phyloP scores from a whole-genome alignment of 1,284 basidiomycete species.

The Trichosporon asahii region DNA sequence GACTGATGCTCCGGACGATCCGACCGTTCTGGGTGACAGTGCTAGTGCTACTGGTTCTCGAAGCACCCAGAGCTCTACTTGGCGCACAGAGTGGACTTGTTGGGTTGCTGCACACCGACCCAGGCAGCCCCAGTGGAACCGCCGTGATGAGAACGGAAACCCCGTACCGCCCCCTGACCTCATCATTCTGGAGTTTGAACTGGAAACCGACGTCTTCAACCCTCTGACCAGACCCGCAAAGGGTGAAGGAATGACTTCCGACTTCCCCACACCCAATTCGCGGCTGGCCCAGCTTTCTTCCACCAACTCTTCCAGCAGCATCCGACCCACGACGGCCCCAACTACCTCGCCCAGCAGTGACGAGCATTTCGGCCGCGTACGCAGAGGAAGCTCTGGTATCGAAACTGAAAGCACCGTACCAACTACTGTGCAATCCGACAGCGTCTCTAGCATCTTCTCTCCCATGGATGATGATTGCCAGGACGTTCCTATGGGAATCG shows the following conservation, averaged over 20 bases:
- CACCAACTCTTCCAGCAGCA: background rate
- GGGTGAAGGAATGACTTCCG: background rate
- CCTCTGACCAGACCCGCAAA: conserved; percentile 58
- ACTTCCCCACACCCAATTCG: background rate
- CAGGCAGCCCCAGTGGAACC: conserved; percentile 31
- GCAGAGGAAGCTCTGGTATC: background rate
- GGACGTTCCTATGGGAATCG: conserved; percentile 35
- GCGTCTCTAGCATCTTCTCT: background rate
- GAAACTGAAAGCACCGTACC: conserved; percentile 6
- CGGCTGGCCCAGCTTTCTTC: background rate
- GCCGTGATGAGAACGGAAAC: conserved; percentile 33
- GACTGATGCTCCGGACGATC: background rate
- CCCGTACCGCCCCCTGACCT: conserved; percentile 42
- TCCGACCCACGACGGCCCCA: background rate
- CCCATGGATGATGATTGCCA: background rate
- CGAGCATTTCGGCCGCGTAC: background rate
- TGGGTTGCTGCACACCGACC: conserved; percentile 79
- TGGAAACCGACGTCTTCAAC: conserved; percentile 69
- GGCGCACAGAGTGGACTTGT: conserved; percentile 66
- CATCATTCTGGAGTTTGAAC: conserved; percentile 78
- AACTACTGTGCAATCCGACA: background rate
- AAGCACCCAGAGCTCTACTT: background rate
- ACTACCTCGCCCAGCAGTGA: background rate
- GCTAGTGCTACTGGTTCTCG: background rate
- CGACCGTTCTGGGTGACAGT: background rate